Base-by-base conservation (phyloP, 106 monocot species). In the Dioscorea dumetorum region DNA sequence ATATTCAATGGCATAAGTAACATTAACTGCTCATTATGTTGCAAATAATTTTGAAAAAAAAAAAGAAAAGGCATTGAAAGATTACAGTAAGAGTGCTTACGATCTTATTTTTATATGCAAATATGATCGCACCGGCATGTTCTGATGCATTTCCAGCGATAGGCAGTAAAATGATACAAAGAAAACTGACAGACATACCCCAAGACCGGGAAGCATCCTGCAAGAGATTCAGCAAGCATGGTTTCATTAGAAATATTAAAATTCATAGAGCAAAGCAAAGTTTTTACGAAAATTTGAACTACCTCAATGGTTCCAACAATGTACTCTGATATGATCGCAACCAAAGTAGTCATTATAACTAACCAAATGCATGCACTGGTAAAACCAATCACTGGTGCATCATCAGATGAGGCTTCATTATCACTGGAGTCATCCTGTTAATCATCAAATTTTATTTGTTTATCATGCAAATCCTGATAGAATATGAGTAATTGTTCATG, bases 61-160 rank as follows among this genome's bases (percentile, higher is more conserved):
- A 34, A n/a, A 11, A 21, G 23, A 31, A 11, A 3, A 4, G 2
- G 23, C 12, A 33, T 2, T 2, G 6, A 62, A 12, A 8, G 10
- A 41, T 2, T 3, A 13, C n/a, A 6, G 4, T 17, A 63, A 12
- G 28, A 15, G 2, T 49, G 34, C 62, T 33, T 79, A 90, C 90
- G 69, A 90, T 60, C 61, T 94, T 94, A 76, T 87, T 94, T 76
- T 94, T 94, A 57, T 80, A 76, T 50, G 94, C 94, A 64, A 94
- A 94, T 16, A 90, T 84, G 79, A 94, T 70, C 28, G 94, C 94
- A 64, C 94, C 90, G 3, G 90, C 87, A 77, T 94, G 94, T 58
- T 94, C 89, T 11, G 90, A 85, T 0, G 94, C 94, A 75, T 94
- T 94, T 66, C 94, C 94, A 41, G 87, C 85, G 22, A 88, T 90